A percentile compares a stretch with the other conserved stretches of the same genome.
Evolutionary conservation across 306 rosid genomes (phyloP).

Genomic region (Begonia loranthoides): DNA sequence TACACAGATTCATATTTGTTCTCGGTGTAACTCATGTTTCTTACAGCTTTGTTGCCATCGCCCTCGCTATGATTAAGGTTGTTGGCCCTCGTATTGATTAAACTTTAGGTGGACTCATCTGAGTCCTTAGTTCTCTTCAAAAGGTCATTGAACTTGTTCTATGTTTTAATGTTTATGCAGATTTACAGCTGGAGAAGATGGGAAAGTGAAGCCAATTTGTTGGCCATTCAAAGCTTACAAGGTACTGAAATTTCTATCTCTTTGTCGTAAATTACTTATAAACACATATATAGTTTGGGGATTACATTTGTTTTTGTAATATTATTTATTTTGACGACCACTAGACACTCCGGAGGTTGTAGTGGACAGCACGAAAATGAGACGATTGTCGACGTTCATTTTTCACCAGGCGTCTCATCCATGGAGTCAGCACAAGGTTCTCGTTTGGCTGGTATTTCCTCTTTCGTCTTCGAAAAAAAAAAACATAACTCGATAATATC

Average conservation of each 20-base stretch:
- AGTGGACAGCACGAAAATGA: conserved; percentile 21
- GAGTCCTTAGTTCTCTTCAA: neutral
- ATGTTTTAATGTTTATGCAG: conserved; percentile 24
- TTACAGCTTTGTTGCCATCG: conserved; percentile 68
- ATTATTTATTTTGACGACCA: too few species aligned
- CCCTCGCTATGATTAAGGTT: conserved; percentile 80
- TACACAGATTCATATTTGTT: conserved; percentile 75
- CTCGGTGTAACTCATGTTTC: conserved; percentile 73
- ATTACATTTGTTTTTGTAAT: too few species aligned
- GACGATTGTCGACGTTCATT: conserved; percentile 57
- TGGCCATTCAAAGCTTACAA: conserved; percentile 36
- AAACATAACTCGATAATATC: too few species aligned
- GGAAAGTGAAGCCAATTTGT: conserved; percentile 74
- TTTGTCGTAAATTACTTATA: too few species aligned
- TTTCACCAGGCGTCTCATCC: conserved; percentile 68
- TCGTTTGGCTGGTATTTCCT: conserved; percentile 87
- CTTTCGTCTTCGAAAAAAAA: neutral
- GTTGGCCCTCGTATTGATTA: neutral
- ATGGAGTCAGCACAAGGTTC: conserved; percentile 63
- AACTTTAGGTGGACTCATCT: too few species aligned
- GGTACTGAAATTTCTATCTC: conserved; percentile 21
- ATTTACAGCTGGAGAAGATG: conserved; percentile 89
- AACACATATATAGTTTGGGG: too few species aligned
- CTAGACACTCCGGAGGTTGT: conserved; percentile 30
- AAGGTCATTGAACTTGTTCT: neutral